Conservation (phyloP, 2,329 filamentous ascomycete genomes). For the Aspergillus intermedius region DNA sequence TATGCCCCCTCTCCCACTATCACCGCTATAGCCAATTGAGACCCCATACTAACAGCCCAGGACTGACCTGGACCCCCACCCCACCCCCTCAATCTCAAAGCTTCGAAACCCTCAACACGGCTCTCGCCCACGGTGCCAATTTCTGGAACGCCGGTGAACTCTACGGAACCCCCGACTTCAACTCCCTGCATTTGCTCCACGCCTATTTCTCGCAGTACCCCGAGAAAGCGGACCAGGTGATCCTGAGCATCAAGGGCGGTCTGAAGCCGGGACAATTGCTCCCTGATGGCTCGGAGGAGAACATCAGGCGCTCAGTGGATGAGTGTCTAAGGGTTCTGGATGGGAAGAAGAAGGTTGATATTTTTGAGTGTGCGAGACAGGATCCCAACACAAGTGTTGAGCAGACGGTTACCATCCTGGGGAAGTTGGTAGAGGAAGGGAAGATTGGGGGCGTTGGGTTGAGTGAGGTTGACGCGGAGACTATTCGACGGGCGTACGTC, state of each 20-base stretch:
- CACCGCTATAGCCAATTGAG: background rate
- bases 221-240: constrained; percentile 56
- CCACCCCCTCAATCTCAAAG: constrained; percentile 24
- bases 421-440: constrained; percentile 35
- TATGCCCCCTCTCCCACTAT: constrained; percentile 26
- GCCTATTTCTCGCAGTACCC: constrained; percentile 60
- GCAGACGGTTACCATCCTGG: constrained; percentile 36
- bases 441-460: constrained; percentile 41
- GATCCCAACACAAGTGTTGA: constrained; percentile 49
- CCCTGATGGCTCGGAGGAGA: constrained; percentile 49
- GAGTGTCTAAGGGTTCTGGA: constrained; percentile 48
- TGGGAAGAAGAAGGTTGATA: constrained; percentile 55
- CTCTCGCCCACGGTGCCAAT: constrained; percentile 43
- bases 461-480: constrained; percentile 40
- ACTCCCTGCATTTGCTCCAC: constrained; percentile 54
- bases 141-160: constrained; percentile 61
- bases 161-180: constrained; percentile 54
- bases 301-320: constrained; percentile 53
- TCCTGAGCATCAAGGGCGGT: constrained; percentile 58
- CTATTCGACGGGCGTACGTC: constrained; percentile 36
- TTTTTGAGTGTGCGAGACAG: constrained; percentile 54
- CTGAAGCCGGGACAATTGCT: constrained; percentile 27
- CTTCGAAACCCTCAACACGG: constrained; percentile 51
- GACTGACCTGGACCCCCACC: constrained; percentile 29
- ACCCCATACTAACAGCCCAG: constrained; percentile 14